Evolutionary conservation across 352 stramenopile species (phyloP).

Genomic region (Sclerospora graminicola): DNA sequence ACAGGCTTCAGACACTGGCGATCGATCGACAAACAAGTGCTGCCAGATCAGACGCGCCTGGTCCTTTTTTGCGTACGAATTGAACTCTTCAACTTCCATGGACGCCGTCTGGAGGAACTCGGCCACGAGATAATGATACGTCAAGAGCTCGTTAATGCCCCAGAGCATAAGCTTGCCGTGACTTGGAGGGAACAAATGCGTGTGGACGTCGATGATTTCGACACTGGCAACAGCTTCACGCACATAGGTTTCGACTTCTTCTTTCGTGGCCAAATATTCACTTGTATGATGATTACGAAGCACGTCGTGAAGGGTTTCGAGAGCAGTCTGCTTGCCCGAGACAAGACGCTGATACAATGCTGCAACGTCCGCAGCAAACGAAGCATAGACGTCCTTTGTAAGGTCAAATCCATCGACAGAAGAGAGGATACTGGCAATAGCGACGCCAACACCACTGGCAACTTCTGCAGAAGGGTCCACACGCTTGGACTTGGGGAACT

Average conservation of each 20-base stretch:
- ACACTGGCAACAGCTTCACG: slow-evolving; percentile 25
- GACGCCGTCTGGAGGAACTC: no score
- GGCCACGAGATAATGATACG: slow-evolving; percentile 95
- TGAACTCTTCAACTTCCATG: no score
- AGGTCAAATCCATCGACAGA: slow-evolving; percentile 30
- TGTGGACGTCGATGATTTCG: slow-evolving; percentile 68
- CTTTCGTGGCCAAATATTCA: slow-evolving; percentile 29
- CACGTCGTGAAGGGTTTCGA: slow-evolving; percentile 29
- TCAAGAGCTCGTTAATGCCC: slow-evolving; percentile 91
- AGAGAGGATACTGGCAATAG: slow-evolving; percentile 27
- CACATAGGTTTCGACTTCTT: slow-evolving; percentile 24
- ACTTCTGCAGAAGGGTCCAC: slow-evolving; percentile 18
- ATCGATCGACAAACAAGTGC: no score
- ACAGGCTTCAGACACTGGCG: no score
- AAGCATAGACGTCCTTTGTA: slow-evolving; percentile 23
- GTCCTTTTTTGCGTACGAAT: no score
- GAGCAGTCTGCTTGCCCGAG: slow-evolving; percentile 23
- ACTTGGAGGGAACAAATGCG: slow-evolving; percentile 87
- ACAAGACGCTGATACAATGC: slow-evolving; percentile 46
- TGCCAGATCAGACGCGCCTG: no score
- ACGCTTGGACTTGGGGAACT: slow-evolving; percentile 19
- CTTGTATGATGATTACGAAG: slow-evolving; percentile 28
- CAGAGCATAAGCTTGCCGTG: slow-evolving; percentile 88
- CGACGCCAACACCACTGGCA: slow-evolving; percentile 22
- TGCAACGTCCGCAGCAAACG: slow-evolving; percentile 40